phyloP scores from a whole-genome alignment of 2,329 filamentous ascomycete species.

The Didymella keratinophila region DNA sequence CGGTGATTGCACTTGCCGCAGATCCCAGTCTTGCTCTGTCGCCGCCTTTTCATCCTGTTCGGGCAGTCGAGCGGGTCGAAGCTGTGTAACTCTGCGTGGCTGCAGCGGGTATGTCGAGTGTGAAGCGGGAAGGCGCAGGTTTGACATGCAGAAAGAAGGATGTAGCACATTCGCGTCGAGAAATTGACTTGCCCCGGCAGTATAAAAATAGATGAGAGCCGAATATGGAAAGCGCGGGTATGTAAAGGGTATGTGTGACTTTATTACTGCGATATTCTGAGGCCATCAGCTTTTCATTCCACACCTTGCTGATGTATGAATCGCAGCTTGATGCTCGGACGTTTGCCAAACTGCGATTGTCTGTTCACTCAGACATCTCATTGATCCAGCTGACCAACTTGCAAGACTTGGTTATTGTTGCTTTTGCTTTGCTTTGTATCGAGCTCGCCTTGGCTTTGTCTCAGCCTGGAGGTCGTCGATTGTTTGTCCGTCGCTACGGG shows the following conservation, averaged over 20 bases:
- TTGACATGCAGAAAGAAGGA: slow-evolving; percentile 31
- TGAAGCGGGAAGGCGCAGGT: slow-evolving; percentile 25
- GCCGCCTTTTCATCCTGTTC: slow-evolving; percentile 33
- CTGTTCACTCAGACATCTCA: not conserved
- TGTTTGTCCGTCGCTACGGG: not conserved
- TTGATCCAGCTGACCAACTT: not conserved
- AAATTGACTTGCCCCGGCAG: not conserved
- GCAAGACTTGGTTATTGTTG: not conserved
- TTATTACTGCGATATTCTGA: not conserved
- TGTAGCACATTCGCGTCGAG: slow-evolving; percentile 35
- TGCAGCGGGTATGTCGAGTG: slow-evolving; percentile 33
- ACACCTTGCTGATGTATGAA: not conserved
- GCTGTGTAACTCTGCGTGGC: slow-evolving; percentile 29
- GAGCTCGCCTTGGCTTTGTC: not conserved
- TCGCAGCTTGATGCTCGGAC: not conserved
- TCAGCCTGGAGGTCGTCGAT: not conserved
- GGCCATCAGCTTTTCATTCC: not conserved
- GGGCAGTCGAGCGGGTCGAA: slow-evolving; percentile 34
- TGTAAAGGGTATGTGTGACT: not conserved
- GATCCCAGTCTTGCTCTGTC: not conserved
- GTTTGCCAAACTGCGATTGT: not conserved
- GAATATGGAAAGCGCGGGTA: not conserved
- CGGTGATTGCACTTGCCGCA: slow-evolving; percentile 26
- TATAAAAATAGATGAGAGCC: no score
- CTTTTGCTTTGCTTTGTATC: not conserved